Evolutionary conservation across 2,329 filamentous ascomycete genomes (phyloP).

Genomic region (Ramichloridium luteum): DNA sequence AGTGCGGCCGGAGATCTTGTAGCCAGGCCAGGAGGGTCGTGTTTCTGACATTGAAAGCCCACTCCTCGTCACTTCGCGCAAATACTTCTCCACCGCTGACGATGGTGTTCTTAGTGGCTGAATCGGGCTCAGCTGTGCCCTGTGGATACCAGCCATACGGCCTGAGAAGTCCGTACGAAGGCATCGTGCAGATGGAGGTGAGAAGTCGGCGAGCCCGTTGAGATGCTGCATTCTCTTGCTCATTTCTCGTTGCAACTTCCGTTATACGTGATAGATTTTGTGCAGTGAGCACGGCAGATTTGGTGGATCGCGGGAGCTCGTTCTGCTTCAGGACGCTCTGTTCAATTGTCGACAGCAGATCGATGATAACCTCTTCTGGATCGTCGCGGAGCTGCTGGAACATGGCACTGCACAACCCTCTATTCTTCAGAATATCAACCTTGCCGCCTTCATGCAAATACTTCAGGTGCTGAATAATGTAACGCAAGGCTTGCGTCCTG

Average conservation of each 20-base stretch:
- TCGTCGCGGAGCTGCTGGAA: slow-evolving; percentile 70
- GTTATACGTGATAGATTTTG: slow-evolving; percentile 30
- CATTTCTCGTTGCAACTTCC: slow-evolving; percentile 46
- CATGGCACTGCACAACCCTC: slow-evolving; percentile 54
- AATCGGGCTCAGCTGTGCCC: slow-evolving; percentile 31
- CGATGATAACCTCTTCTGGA: slow-evolving; percentile 58
- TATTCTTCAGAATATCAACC: slow-evolving; percentile 68
- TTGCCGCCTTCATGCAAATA: slow-evolving; percentile 68
- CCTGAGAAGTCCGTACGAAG: slow-evolving; percentile 59
- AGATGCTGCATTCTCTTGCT: slow-evolving; percentile 43
- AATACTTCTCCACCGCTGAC: slow-evolving; percentile 58
- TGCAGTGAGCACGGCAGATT: slow-evolving; percentile 37
- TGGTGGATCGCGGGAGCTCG: slow-evolving; percentile 58
- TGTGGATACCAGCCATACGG: slow-evolving; percentile 78
- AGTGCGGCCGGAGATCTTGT: slow-evolving; percentile 69
- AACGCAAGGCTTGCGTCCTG: slow-evolving; percentile 68
- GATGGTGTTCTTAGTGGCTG: slow-evolving; percentile 27
- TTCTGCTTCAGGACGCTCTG: slow-evolving; percentile 62
- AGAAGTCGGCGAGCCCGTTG: slow-evolving; percentile 66
- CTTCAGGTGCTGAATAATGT: slow-evolving; percentile 66
- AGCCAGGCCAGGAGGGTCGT: slow-evolving; percentile 66
- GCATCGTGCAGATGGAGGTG: slow-evolving; percentile 59
- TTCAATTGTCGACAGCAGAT: slow-evolving; percentile 61
- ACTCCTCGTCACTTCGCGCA: slow-evolving; percentile 47
- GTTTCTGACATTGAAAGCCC: slow-evolving; percentile 64